Percentiles rank a stretch among this genome's conserved stretches.
Conservation (phyloP, 768 basidiomycete species). For the Termitomyces sp. region DNA sequence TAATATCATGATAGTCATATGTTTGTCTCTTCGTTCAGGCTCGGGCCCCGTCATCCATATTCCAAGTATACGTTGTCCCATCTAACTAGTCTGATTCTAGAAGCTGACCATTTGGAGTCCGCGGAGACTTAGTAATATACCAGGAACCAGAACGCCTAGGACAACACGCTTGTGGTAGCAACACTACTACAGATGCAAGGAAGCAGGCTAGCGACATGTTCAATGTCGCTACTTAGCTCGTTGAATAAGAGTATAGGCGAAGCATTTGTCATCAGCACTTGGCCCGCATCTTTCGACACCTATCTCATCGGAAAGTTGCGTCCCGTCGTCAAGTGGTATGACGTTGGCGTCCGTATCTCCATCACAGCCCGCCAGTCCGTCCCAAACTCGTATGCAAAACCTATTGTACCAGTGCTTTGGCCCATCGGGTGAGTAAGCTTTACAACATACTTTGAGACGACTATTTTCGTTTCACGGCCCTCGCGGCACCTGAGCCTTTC, state of each 20-base stretch:
- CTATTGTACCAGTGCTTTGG: neutral
- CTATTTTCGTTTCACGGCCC: neutral
- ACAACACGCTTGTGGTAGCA: neutral
- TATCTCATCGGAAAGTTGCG: neutral
- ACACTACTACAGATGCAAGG: neutral
- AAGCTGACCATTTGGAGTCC: neutral
- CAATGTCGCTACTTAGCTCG: neutral
- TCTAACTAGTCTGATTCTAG: neutral
- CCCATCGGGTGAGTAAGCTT: neutral
- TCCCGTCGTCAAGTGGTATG: neutral
- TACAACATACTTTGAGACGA: neutral
- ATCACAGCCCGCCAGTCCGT: neutral
- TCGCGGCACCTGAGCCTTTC: neutral
- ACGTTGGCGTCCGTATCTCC: neutral
- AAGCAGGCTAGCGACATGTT: neutral
- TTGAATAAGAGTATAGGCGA: neutral
- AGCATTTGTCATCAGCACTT: neutral
- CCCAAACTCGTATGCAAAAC: neutral
- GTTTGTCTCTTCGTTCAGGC: neutral
- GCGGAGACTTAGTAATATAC: neutral
- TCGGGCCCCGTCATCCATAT: neutral
- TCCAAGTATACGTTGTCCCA: neutral
- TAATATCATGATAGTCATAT: neutral
- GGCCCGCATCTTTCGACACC: neutral
- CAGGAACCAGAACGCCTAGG: too few relatives aligned